Base-by-base conservation (phyloP, 805 yeast genomes). In the Schizosaccharomyces octosporus region DNA sequence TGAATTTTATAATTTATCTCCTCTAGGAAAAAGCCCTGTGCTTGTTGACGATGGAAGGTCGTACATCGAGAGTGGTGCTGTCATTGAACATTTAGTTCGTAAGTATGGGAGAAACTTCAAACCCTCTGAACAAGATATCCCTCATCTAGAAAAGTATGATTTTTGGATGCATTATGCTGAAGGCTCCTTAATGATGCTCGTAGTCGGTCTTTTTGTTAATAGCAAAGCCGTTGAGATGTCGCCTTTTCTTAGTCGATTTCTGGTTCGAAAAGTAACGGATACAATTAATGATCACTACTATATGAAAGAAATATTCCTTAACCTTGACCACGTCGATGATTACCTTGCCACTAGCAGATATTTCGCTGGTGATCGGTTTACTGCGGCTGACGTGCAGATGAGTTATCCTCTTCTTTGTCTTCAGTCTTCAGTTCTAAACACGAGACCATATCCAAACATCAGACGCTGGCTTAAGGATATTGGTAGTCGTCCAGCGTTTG, bases 321-420 rank as follows among this genome's bases (percentile, higher is more conserved):
- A 73, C 48, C 66, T 80, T 64, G 69, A 68, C 5, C 74, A 68
- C 63, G 67, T 81, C 59, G 81, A 81, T 60, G 64, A 64, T 7
- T 69, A 66, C 61, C 68, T 80, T 48, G 65, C 67, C 59, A 71
- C 72, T 41, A 69, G 70, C 36, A 83, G 83, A 1, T 84, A 71
- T 70, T 71, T 82, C 31, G 85, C 81, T 61, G 84, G 85, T 55
- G 78, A 78, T 64, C 79, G 77, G 61, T 66, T 81, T 59, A 73
- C 81, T 15, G 75, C 80, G 64, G 85, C 85, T 4, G 90, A 84
- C 69, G 75, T 43, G 84, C 85, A 55, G 78, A 78, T 64, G 79
- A 77, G 61, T 66, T 81, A 59, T 73, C 81, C 17, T 75, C 79
- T 64, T 84, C 84, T 5, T 88, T 84, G 68, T 75, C 84, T 61